Percentiles rank a stretch among this genome's conserved stretches.
Evolutionary conservation across 2,329 filamentous ascomycete genomes (phyloP).

Genomic region (Kalmusia sp.): DNA sequence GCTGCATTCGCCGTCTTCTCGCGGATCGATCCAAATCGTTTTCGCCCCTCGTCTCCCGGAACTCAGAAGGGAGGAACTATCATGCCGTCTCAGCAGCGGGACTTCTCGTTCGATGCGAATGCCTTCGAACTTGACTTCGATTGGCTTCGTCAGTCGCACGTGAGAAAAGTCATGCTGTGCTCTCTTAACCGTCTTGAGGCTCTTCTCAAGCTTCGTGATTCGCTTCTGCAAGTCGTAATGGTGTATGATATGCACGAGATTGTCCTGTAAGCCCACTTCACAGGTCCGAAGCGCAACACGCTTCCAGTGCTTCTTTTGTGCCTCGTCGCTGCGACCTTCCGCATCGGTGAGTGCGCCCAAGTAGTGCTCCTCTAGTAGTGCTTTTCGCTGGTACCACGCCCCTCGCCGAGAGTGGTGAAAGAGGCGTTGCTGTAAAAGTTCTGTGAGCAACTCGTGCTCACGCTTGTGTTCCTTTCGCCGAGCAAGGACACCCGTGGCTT

Average conservation of each 20-base stretch:
- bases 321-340: constrained; percentile 53
- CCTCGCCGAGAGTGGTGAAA: constrained; percentile 88
- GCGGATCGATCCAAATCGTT: constrained; percentile 86
- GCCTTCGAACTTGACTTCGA: constrained; percentile 78
- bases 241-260: constrained; percentile 87
- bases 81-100: constrained; percentile 32
- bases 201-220: constrained; percentile 87
- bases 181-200: constrained; percentile 80
- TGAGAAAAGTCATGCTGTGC: constrained; percentile 94
- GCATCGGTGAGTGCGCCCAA: constrained; percentile 63
- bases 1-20: constrained; percentile 75
- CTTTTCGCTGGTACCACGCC: constrained; percentile 95
- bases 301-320: constrained; percentile 84
- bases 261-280: constrained; percentile 84
- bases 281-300: constrained; percentile 79
- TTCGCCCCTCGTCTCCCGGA: constrained; percentile 64
- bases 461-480: constrained; percentile 80
- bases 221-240: constrained; percentile 96
- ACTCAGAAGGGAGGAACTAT: constrained; percentile 39
- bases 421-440: constrained; percentile 79
- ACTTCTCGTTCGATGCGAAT: constrained; percentile 74
- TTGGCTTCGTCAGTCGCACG: constrained; percentile 76
- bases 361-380: constrained; percentile 93
- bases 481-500: constrained; percentile 79
- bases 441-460: constrained; percentile 76